phyloP scores from a whole-genome alignment of 2,329 filamentous ascomycete species.

The Aspergillus fischeri region DNA sequence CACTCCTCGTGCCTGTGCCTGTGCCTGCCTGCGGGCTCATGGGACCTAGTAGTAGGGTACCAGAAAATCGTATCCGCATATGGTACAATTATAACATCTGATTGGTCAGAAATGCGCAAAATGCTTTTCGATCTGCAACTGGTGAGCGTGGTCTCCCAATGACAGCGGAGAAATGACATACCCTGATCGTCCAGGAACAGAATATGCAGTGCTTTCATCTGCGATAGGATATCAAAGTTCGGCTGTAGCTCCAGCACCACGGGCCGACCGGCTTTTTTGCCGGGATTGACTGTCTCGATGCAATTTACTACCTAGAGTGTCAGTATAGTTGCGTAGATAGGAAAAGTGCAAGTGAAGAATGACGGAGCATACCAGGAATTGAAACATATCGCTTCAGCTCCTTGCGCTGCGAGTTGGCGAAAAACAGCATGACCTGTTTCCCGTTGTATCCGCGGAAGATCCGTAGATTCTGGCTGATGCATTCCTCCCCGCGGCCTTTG shows the following conservation, averaged over 20 bases:
- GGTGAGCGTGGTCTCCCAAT: not conserved
- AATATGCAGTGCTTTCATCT: conserved; percentile 37
- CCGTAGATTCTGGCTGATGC: conserved; percentile 43
- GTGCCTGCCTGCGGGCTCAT: not conserved
- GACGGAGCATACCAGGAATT: conserved; percentile 29
- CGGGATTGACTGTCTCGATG: conserved; percentile 34
- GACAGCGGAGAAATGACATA: conserved; percentile 14
- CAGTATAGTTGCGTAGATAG: not conserved
- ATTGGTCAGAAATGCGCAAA: conserved; percentile 28
- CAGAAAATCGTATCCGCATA: too few relatives aligned
- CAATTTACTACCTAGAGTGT: conserved; percentile 30
- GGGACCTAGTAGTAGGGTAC: too few relatives aligned
- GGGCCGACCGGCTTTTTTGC: conserved; percentile 37
- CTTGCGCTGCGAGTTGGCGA: conserved; percentile 41
- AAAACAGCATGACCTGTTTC: conserved; percentile 35
- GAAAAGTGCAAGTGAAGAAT: too few relatives aligned
- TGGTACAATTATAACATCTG: conserved; percentile 7
- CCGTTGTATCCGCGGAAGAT: conserved; percentile 35
- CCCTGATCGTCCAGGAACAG: conserved; percentile 38
- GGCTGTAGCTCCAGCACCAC: conserved; percentile 35
- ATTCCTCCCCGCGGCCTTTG: conserved; percentile 43
- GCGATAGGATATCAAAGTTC: conserved; percentile 39
- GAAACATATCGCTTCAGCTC: conserved; percentile 40
- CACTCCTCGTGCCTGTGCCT: not conserved
- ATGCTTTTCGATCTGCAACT: conserved; percentile 27